These are phyloP conservation scores for Mycothermus thermophilus DNA, from an alignment of 495 filamentous ascomycete genomes.

Conservation along the genomic window DNA sequence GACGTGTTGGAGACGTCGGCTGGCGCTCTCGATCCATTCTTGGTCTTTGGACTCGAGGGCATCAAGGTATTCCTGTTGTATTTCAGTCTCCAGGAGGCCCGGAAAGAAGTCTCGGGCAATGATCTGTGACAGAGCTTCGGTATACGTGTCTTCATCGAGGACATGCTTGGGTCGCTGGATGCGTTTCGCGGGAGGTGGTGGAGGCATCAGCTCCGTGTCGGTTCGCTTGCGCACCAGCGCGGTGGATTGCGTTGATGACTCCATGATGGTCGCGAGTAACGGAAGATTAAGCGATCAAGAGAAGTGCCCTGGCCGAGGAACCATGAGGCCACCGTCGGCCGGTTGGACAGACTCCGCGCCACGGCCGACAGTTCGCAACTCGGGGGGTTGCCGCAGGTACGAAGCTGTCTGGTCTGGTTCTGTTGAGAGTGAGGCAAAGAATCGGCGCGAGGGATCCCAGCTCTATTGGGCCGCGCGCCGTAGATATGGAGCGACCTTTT, in stretches of 20 bases:
- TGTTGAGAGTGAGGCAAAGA: too few relatives aligned
- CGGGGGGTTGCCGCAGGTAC: too few relatives aligned
- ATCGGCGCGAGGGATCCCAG: too few relatives aligned
- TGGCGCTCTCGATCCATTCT: conserved; percentile 75
- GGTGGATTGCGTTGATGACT: conserved; percentile 12
- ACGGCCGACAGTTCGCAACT: too few relatives aligned
- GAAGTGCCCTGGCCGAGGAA: too few relatives aligned
- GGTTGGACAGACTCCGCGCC: too few relatives aligned
- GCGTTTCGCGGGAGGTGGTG: conserved; percentile 74
- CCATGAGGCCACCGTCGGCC: too few relatives aligned
- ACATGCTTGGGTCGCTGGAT: conserved; percentile 86
- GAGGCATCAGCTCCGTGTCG: conserved; percentile 73
- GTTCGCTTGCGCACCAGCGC: conserved; percentile 51
- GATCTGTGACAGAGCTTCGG: conserved; percentile 78
- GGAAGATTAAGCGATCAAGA: too few relatives aligned
- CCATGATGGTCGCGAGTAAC: conserved; percentile 19
- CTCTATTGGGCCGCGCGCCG: too few relatives aligned
- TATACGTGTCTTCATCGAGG: conserved; percentile 90
- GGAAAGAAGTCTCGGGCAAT: conserved; percentile 97
- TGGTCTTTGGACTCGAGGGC: conserved; percentile 73
- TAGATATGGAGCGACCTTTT: too few relatives aligned
- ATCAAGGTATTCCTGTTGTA: conserved; percentile 82
- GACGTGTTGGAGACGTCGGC: conserved; percentile 54
- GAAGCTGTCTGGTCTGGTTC: too few relatives aligned
- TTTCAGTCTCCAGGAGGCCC: conserved; percentile 69